A percentile compares a stretch with the other conserved stretches of the same genome.
Evolutionary conservation across 2,329 filamentous ascomycete species (phyloP).

Genomic region (Graphilbum sp.): DNA sequence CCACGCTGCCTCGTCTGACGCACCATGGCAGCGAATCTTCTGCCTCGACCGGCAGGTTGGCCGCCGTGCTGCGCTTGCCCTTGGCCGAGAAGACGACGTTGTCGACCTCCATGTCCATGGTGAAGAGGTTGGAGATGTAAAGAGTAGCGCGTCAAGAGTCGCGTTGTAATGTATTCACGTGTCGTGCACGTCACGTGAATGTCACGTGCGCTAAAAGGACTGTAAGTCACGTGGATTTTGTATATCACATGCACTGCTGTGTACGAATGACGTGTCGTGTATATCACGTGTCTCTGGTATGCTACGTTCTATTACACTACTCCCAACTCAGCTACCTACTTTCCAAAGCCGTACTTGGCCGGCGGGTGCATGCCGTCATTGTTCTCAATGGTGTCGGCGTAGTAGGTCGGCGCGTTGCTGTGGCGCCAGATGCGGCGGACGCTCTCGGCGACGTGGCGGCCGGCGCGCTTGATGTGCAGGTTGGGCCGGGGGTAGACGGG

Average conservation of each 20-base stretch:
- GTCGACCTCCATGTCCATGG: constrained; percentile 50
- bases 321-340: too few species aligned
- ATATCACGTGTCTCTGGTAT: too few species aligned
- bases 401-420: constrained; percentile 13
- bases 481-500: constrained; percentile 14
- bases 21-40: constrained; percentile 91
- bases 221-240: too few species aligned
- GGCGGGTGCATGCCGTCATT: constrained; percentile 15
- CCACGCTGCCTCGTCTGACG: too few species aligned
- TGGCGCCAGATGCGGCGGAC: constrained; percentile 11
- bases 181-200: too few species aligned
- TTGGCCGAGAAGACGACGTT: constrained; percentile 52
- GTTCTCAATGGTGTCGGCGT: constrained; percentile 13
- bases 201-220: too few species aligned
- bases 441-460: constrained; percentile 10
- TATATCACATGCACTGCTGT: too few species aligned
- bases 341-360: constrained; percentile 7
- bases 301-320: too few species aligned
- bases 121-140: background rate
- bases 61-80: constrained; percentile 84
- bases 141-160: too few species aligned
- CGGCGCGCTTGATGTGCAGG: constrained; percentile 11
- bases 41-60: constrained; percentile 84
- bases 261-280: too few species aligned
- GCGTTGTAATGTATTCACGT: too few species aligned